These are phyloP conservation scores for Setaria viridis DNA, from an alignment of 202 grass and related monocot genomes.

Conservation along the genomic window DNA sequence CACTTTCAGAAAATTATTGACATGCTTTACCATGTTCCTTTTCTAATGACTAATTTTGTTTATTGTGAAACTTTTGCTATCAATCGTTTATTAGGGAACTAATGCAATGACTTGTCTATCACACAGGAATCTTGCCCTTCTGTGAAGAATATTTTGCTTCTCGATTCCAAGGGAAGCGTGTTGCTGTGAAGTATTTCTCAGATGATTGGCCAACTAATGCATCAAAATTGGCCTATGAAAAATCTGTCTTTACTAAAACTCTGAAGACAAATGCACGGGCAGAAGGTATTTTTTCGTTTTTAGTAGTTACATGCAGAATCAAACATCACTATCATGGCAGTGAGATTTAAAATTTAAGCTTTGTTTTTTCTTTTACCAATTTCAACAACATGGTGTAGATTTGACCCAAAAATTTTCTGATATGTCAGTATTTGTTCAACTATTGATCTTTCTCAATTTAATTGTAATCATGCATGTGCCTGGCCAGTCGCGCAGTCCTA, in stretches of 20 bases:
- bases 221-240: conserved; percentile 85
- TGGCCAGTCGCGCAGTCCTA: background rate
- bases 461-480: background rate
- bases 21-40: background rate
- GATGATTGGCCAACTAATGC: conserved; percentile 78
- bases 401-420: background rate
- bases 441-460: conserved; percentile 7
- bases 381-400: background rate
- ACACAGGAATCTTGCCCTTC: conserved; percentile 84
- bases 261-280: conserved; percentile 90
- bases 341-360: background rate
- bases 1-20: background rate
- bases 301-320: background rate
- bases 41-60: conserved; percentile 2
- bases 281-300: conserved; percentile 62
- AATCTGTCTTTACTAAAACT: conserved; percentile 90
- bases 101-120: conserved; percentile 33
- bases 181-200: conserved; percentile 91
- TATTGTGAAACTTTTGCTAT: background rate
- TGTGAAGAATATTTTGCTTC: conserved; percentile 91
- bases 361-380: conserved; percentile 17
- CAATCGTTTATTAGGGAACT: background rate
- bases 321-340: background rate
- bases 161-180: conserved; percentile 96
- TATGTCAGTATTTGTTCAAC: conserved; percentile 10